Evolutionary conservation across 768 basidiomycete genomes (phyloP), one percentile per base, ranked within the genome.

Genomic region (Jaapia argillacea): DNA sequence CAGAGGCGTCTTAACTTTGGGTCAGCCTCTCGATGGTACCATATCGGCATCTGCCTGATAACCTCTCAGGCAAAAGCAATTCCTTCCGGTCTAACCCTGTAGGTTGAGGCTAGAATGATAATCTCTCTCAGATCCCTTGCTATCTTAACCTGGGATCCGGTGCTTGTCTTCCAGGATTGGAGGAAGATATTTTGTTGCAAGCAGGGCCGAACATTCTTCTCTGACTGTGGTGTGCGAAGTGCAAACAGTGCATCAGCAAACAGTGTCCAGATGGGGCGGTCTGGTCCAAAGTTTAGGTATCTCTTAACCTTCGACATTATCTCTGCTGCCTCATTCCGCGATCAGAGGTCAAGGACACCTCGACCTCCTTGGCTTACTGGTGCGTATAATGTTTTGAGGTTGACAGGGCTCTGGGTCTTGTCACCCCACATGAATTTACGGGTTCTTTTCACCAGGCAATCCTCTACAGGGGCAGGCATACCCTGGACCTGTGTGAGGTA

Each of bases 11-110:
- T 33, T 4, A 31, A 48, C n/a, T 27, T 23, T 2, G 23, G 6
- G 4, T 49, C 45, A 20, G 26, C 48, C n/a, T 45, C 53, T 2
- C 22, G 42, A 44, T 67, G 65, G 44, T 57, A 51, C 63, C 61
- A 67, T 0, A 64, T 55, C 16, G 65, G 61, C 45, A 55, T 53
- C 12, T 46, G 3, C 6, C 38, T 7, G 18, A 43, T 44, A 1
- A 54, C 36, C 0, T 53, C 39, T 23, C 39, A 24, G 1, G 45
- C 33, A 21, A 55, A 48, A 0, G 27, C 42, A 6, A 41, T 21
- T 2, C 52, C 46, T n/a, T 58, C 52, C 3, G 55, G 42, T 0
- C 36, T 14, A 0, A 58, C 13, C 0, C 48, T 42, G 14, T 52
- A 50, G 41, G 59, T 57, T 27, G 43, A 45, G 3, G 55, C 62